Conservation (phyloP, 257 asterid species). For the Agastache rugosa region DNA sequence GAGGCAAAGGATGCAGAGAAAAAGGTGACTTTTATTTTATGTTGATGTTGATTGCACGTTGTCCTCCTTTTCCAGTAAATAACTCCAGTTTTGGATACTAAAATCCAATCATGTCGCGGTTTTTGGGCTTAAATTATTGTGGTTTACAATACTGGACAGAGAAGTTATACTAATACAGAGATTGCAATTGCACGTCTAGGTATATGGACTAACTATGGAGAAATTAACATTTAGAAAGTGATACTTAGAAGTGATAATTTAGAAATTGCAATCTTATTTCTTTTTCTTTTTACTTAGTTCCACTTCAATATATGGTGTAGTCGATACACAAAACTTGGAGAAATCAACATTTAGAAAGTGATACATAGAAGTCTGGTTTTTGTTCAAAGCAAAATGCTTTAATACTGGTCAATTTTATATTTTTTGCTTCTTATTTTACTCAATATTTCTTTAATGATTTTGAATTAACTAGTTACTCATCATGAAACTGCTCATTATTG, state of each 20-base stretch:
- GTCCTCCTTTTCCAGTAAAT: conserved; percentile 11
- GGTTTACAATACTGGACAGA: conserved; percentile 16
- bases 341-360: conserved; percentile 3
- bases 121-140: conserved; percentile 7
- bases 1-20: conserved; percentile 94
- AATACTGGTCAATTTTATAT: conserved; percentile 14
- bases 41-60: conserved; percentile 10
- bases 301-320: neutral
- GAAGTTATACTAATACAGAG: conserved; percentile 15
- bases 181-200: neutral
- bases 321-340: neutral
- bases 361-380: conserved; percentile 3
- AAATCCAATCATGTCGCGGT: conserved; percentile 18
- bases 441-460: conserved; percentile 24
- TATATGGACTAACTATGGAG: neutral
- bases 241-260: too few species aligned
- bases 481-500: conserved; percentile 13
- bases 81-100: conserved; percentile 19
- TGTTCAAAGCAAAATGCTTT: conserved; percentile 18
- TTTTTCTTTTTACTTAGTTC: neutral
- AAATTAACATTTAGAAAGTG: too few species aligned
- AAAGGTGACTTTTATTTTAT: conserved; percentile 59
- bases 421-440: conserved; percentile 12
- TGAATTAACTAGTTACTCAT: conserved; percentile 2
- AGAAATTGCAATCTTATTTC: too few species aligned